Conservation (phyloP, 192 early-diverging fungal genomes). For the Paraglomus occultum region DNA sequence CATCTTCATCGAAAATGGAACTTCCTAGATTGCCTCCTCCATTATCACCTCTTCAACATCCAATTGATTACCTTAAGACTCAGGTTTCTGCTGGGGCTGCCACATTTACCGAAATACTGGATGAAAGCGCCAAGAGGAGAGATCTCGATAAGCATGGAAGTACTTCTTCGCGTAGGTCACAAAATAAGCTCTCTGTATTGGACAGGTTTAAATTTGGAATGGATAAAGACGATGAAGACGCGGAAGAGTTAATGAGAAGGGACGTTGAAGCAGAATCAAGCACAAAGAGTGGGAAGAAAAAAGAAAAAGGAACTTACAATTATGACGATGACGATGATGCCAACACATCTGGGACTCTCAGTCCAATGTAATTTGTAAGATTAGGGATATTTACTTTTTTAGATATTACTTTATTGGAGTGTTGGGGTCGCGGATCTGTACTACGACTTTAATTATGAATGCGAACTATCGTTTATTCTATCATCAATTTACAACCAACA, state of each 20-base stretch:
- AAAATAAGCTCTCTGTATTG: not conserved
- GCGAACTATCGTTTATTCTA: no score
- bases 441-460: no score
- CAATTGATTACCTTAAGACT: conserved; percentile 6
- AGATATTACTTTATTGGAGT: not conserved
- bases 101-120: not conserved
- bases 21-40: not conserved
- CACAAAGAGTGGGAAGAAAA: not conserved
- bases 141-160: conserved; percentile 7
- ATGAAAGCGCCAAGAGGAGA: conserved; percentile 21
- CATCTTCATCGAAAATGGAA: not conserved
- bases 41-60: conserved; percentile 19
- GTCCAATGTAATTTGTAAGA: conserved; percentile 5
- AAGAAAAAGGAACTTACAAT: no score
- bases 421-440: not conserved
- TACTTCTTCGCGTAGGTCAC: conserved; percentile 6
- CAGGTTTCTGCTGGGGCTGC: conserved; percentile 6
- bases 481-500: no score
- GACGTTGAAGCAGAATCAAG: not conserved
- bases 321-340: not conserved
- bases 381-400: not conserved
- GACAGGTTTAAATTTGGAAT: conserved; percentile 28
- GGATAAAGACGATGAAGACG: conserved; percentile 16
- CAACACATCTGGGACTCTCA: not conserved
- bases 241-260: conserved; percentile 18